Evolutionary conservation across 1,284 basidiomycete genomes (phyloP).

Genomic region (Cystobasidium pallidum): DNA sequence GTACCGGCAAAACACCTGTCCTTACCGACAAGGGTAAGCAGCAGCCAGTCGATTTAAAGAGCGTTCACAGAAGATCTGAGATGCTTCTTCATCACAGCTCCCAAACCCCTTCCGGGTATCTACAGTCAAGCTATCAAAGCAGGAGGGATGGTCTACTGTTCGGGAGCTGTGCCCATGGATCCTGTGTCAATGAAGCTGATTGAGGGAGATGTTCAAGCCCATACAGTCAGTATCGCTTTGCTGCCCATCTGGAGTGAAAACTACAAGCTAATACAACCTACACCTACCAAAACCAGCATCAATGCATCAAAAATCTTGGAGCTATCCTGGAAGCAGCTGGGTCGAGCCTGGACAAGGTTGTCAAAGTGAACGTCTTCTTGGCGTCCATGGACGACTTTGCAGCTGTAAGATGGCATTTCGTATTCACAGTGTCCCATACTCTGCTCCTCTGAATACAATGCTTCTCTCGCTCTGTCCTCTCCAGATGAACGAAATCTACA

Average conservation of each 20-base stretch:
- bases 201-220: conserved; percentile 20
- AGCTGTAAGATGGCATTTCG: conserved; percentile 49
- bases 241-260: no score
- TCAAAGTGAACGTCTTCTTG: conserved; percentile 65
- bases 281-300: no score
- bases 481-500: conserved; percentile 64
- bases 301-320: conserved; percentile 64
- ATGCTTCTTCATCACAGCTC: background rate
- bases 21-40: conserved; percentile 19
- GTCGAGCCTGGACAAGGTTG: conserved; percentile 65
- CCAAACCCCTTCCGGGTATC: conserved; percentile 25
- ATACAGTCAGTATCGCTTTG: conserved; percentile 5
- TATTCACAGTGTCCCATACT: background rate
- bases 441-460: background rate
- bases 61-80: background rate
- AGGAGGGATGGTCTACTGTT: conserved; percentile 11
- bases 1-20: conserved; percentile 13
- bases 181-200: conserved; percentile 18
- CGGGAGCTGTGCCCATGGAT: conserved; percentile 16
- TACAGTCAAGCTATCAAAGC: conserved; percentile 33
- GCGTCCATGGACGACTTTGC: conserved; percentile 65
- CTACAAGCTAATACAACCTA: no score
- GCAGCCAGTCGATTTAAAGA: background rate
- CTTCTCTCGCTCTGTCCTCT: background rate
- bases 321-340: conserved; percentile 63